Conservation (phyloP, 1,284 basidiomycete species). For the Boletus hoseneyae region DNA sequence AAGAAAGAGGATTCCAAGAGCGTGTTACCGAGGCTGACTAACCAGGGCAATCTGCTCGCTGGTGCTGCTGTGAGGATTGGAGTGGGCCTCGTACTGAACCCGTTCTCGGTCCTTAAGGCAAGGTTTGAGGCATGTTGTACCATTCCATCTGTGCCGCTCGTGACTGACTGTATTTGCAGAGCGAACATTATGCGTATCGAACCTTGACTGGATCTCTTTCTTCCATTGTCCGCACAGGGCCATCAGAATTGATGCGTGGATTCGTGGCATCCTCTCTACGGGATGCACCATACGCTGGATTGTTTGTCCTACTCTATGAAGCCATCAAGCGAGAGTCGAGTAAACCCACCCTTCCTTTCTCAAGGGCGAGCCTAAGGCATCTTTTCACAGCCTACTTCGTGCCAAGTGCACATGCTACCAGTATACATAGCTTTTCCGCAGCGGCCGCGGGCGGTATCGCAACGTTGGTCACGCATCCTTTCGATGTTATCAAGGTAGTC, state of each 20-base stretch:
- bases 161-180: slow-evolving; percentile 43
- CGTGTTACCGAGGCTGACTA: slow-evolving; percentile 74
- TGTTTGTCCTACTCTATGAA: slow-evolving; percentile 93
- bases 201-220: slow-evolving; percentile 61
- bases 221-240: slow-evolving; percentile 67
- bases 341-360: slow-evolving; percentile 32
- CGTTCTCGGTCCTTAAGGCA: slow-evolving; percentile 93
- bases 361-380: slow-evolving; percentile 8
- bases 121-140: slow-evolving; percentile 76
- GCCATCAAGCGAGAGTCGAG: slow-evolving; percentile 71
- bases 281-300: slow-evolving; percentile 94
- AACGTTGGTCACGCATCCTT: slow-evolving; percentile 82
- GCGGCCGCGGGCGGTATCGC: slow-evolving; percentile 78
- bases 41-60: slow-evolving; percentile 83
- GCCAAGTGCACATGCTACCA: slow-evolving; percentile 40
- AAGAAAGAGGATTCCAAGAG: slow-evolving; percentile 39
- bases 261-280: slow-evolving; percentile 88
- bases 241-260: slow-evolving; percentile 83
- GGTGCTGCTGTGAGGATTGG: slow-evolving; percentile 84
- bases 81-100: slow-evolving; percentile 89
- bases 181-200: slow-evolving; percentile 74
- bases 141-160: neutral
- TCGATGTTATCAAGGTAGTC: slow-evolving; percentile 83
- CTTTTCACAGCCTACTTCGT: slow-evolving; percentile 30
- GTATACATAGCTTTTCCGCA: slow-evolving; percentile 61